Percentiles rank a stretch among this genome's conserved stretches.
phyloP scores from a whole-genome alignment of 192 early-diverging fungal species.

The Coemansia sp. region DNA sequence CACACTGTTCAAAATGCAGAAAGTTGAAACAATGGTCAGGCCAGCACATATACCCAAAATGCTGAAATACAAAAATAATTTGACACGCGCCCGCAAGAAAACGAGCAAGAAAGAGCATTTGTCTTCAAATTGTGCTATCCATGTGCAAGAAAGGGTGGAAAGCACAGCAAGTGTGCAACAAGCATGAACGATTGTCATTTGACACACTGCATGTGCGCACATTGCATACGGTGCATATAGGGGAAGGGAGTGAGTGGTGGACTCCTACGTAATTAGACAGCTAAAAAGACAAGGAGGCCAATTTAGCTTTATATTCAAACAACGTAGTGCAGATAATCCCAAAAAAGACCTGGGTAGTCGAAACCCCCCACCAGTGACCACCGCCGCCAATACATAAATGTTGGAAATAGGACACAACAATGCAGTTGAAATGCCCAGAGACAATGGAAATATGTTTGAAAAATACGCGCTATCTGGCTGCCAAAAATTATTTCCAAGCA shows the following conservation, averaged over 20 bases:
- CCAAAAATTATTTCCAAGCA: too few species aligned
- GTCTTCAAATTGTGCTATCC: not conserved
- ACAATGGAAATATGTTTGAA: too few species aligned
- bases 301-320: not conserved
- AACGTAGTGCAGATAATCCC: not conserved
- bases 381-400: too few species aligned
- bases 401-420: too few species aligned
- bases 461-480: too few species aligned
- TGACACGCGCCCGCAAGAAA: not conserved
- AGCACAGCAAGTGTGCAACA: not conserved
- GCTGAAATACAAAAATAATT: not conserved
- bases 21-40: not conserved
- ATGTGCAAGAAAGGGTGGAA: slow-evolving; percentile 6
- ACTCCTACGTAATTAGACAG: not conserved
- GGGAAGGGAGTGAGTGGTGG: not conserved
- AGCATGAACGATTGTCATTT: not conserved
- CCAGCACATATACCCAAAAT: not conserved
- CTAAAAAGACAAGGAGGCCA: not conserved
- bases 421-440: too few species aligned
- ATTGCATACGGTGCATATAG: slow-evolving; percentile 4
- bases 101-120: not conserved
- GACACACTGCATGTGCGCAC: not conserved
- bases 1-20: not conserved
- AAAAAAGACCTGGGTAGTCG: not conserved
- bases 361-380: too few species aligned